A percentile compares a stretch with the other conserved stretches of the same genome.
Conservation (phyloP, 202 grass and related monocot genomes). For the Zoysia matrella region DNA sequence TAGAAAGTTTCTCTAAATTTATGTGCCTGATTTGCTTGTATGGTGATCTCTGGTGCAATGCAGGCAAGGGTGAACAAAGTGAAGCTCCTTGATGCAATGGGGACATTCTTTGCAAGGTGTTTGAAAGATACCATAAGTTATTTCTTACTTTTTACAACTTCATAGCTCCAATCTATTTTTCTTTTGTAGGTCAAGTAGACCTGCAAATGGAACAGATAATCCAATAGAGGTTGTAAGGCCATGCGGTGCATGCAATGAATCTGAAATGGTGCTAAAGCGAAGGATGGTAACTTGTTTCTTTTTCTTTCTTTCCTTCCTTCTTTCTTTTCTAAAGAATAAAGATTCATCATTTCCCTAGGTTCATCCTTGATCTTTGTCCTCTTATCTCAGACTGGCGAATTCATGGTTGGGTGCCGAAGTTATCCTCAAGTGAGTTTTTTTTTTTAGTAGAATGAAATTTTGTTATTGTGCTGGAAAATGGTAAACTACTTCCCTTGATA, state of each 20-base stretch:
- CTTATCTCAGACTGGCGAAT: constrained; percentile 73
- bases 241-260: constrained; percentile 71
- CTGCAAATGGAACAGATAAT: constrained; percentile 60
- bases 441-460: constrained; percentile 27
- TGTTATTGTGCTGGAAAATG: constrained; percentile 9
- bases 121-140: constrained; percentile 32
- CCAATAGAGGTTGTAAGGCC: constrained; percentile 68
- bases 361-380: constrained; percentile 24
- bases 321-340: neutral
- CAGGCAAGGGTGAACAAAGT: constrained; percentile 82
- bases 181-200: constrained; percentile 68
- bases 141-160: constrained; percentile 28
- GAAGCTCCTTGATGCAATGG: constrained; percentile 95
- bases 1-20: constrained; percentile 23
- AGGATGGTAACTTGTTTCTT: constrained; percentile 53
- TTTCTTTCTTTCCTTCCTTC: constrained; percentile 9
- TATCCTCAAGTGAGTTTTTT: constrained; percentile 69
- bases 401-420: constrained; percentile 89
- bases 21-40: constrained; percentile 18
- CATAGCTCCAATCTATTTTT: constrained; percentile 42
- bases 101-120: constrained; percentile 88
- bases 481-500: neutral
- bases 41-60: constrained; percentile 31
- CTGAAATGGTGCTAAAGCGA: constrained; percentile 82
- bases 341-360: neutral